Evolutionary conservation across 805 yeast genomes (phyloP).

Genomic region (Kodamaea lidongshanica): DNA sequence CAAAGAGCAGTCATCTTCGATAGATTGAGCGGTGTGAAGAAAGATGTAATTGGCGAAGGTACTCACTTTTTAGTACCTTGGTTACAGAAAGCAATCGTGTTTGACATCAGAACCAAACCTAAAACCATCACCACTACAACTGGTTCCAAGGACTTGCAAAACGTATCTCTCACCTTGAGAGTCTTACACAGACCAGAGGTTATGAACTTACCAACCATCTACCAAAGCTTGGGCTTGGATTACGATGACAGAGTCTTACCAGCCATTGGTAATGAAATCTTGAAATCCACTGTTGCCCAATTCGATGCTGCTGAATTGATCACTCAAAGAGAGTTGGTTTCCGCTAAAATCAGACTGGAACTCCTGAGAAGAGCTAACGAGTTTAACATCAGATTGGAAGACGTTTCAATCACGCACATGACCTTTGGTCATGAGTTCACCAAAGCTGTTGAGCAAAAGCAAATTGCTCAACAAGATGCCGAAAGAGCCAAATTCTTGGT

Average conservation of each 20-base stretch:
- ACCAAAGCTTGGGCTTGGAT: slow-evolving; percentile 87
- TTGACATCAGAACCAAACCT: slow-evolving; percentile 93
- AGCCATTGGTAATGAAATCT: slow-evolving; percentile 85
- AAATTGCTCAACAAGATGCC: slow-evolving; percentile 99
- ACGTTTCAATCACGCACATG: slow-evolving; percentile 96
- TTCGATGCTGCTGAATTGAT: slow-evolving; percentile 95
- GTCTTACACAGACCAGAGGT: slow-evolving; percentile 95
- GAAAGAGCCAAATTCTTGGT: slow-evolving; percentile 87
- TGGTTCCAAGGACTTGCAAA: slow-evolving; percentile 95
- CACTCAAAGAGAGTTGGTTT: slow-evolving; percentile 93
- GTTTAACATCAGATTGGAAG: slow-evolving; percentile 87
- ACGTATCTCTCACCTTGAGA: slow-evolving; percentile 86
- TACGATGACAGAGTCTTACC: slow-evolving; percentile 94
- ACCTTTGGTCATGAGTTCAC: slow-evolving; percentile 96
- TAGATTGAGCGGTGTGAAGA: slow-evolving; percentile 81
- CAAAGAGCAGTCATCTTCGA: slow-evolving; percentile 94
- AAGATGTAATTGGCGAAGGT: slow-evolving; percentile 90
- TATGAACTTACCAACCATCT: slow-evolving; percentile 69
- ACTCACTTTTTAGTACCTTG: slow-evolving; percentile 94
- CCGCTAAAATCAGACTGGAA: slow-evolving; percentile 83
- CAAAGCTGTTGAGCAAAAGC: slow-evolving; percentile 97
- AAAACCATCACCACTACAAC: slow-evolving; percentile 90
- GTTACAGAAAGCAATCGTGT: slow-evolving; percentile 86
- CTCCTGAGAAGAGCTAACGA: slow-evolving; percentile 76
- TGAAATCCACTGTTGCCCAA: slow-evolving; percentile 86